Evolutionary conservation across 2,329 filamentous ascomycete genomes (phyloP), one percentile per base, ranked within the genome.

Genomic region (Fusarium pseudocircinatum): DNA sequence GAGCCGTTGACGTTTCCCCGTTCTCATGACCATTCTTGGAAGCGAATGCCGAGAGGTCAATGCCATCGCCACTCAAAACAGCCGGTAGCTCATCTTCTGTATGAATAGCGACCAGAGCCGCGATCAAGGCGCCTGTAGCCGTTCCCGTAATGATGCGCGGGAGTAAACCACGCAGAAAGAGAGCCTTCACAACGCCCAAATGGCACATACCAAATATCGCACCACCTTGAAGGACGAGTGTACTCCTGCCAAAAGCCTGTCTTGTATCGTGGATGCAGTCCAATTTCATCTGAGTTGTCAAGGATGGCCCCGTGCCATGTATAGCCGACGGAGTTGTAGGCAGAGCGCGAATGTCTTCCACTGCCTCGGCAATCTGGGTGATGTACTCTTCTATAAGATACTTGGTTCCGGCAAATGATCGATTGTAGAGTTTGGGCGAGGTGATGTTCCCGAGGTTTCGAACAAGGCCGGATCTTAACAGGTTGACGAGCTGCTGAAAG

Each of bases 391-490:
- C 95, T 70, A 98, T 97, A 53, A 97, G 84, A 60, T 93, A 89
- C 81, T 98, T 98, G 2, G 95, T 97, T 22, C 95, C 95, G 3
- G 93, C 92, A 79, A 96, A 96, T 18, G 94, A 93, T 65, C 92
- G 89, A 77, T 95, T 95, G 84, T 95, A 98, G 2, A 98, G 86
- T 71, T 91, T 91, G 5, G 94, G 90, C 4, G 92, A 89, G 2
- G 94, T 94, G 76, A 98, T 97, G 80, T 97, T 97, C 65, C 94
- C 95, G n/a, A 97, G 85, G 78, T 98, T 97, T 40, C 95, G 91
- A 36, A 97, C 89, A 24, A 93, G 86, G 7, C 91, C 94, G 20
- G 94, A 94, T 32, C 94, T 92, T 43, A 97, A 86, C 24, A 97
- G 87, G 78, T 95, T 95, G 67, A 95, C 91, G 13, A 97, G 85